Base-by-base conservation (phyloP, 257 asterid genomes). In the Ehretia macrophylla region DNA sequence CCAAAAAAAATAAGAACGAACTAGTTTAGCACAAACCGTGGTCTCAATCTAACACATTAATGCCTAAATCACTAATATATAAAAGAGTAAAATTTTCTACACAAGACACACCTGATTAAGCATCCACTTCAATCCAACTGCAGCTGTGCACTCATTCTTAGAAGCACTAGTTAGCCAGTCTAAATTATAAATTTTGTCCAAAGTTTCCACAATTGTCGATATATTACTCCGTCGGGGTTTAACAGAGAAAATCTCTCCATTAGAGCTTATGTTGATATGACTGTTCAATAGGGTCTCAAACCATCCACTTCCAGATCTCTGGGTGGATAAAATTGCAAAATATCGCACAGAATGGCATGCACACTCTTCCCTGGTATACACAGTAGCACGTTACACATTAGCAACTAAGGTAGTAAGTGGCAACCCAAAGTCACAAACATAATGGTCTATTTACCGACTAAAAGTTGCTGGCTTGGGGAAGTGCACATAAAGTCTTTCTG, bases 251-350 rank as follows among this genome's bases (percentile, higher is more conserved):
- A 90, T 85, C 75, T 90, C 96, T 49, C 97, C 97, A 27, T 90
- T 87, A 45, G 97, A 90, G 85, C 93, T 87, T 69, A 90, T 79
- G 73, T 90, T 90, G 46, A 55, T 68, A 75, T 90, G 97, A 73
- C 81, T 90, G 65, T 90, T 90, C 74, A 90, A 60, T 46, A 90
- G 69, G 0, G 97, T 90, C 52, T 90, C 97, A 61, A 90, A 90
- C 97, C 97, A 90, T 75, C 97, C 97, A 63, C 97, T 90, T 51
- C 97, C 97, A 1, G 96, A 87, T 71, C 97, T 81, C 84, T 90
- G 97, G 0, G 95, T 85, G 13, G 97, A 90, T 77, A 87, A 71
- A 72, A 90, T 87, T 32, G 96, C 95, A 66, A 90, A 90, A 70
- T 73, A 75, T 1, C 87, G 75, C 46, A 90, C 97, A 53, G 96